Conservation (phyloP, 108 stramenopile species). For the Fistulifera pelliculosa region DNA sequence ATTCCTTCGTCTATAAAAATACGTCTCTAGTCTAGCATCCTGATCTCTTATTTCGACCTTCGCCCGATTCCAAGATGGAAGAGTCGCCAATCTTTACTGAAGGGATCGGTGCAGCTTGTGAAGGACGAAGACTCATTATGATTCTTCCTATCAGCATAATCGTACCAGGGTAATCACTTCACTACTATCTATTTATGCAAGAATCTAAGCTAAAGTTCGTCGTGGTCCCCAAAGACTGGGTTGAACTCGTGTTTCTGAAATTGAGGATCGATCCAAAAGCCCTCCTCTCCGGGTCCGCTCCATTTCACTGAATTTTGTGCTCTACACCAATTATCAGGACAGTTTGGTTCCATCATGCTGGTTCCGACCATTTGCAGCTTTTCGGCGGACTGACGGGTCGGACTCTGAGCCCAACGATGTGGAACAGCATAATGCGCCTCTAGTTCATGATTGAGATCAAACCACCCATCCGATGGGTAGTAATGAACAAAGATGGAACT, state of each 20-base stretch:
- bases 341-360: constrained; percentile 54
- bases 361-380: constrained; percentile 45
- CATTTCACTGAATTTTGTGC: constrained; percentile 44
- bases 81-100: too few species aligned
- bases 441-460: constrained; percentile 26
- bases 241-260: constrained; percentile 23
- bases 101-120: too few species aligned
- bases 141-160: too few species aligned
- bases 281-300: constrained; percentile 55
- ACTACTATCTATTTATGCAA: too few species aligned
- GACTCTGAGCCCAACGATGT: constrained; percentile 28
- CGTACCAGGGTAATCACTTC: too few species aligned
- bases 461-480: constrained; percentile 49
- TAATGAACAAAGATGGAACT: constrained; percentile 66
- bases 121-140: too few species aligned
- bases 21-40: too few species aligned
- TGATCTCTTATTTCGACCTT: too few species aligned
- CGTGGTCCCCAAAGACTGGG: constrained; percentile 9
- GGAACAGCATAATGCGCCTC: constrained; percentile 65
- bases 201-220: constrained; percentile 12
- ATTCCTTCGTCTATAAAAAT: too few species aligned
- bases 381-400: constrained; percentile 4
- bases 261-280: constrained; percentile 27
- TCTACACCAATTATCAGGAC: constrained; percentile 61
- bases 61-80: too few species aligned